Conservation (phyloP, 2,329 filamentous ascomycete species). For the Penicillium oxalicum region DNA sequence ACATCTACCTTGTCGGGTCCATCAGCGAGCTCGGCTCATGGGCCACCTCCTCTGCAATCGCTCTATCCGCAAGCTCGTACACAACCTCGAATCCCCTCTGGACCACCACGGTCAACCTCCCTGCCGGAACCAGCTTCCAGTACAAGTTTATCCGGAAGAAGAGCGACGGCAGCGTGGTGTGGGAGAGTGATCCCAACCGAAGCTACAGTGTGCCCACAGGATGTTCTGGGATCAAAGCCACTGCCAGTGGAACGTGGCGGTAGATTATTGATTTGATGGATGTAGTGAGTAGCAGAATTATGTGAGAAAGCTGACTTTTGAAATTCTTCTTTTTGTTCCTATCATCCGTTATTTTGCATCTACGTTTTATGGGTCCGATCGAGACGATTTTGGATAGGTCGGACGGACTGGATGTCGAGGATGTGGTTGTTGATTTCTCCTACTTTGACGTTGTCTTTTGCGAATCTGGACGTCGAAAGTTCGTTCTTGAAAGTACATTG, state of each 20-base stretch:
- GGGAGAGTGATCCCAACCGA: constrained; percentile 56
- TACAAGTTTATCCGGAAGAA: constrained; percentile 65
- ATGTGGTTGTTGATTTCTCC: too few relatives aligned
- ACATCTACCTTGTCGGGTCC: constrained; percentile 60
- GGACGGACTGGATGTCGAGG: too few relatives aligned
- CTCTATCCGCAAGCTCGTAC: constrained; percentile 56
- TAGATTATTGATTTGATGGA: neutral
- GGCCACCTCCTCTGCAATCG: constrained; percentile 50
- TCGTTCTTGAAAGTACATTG: too few relatives aligned
- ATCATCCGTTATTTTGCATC: too few relatives aligned
- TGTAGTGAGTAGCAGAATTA: neutral
- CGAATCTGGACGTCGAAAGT: too few relatives aligned
- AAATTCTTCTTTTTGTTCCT: too few relatives aligned
- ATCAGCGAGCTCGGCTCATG: constrained; percentile 57
- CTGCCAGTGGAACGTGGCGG: neutral
- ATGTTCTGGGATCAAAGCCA: neutral
- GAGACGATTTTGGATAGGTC: too few relatives aligned
- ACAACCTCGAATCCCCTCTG: constrained; percentile 56
- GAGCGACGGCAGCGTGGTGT: constrained; percentile 50
- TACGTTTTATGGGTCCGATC: too few relatives aligned
- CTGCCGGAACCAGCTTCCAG: constrained; percentile 51
- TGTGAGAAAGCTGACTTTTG: too few relatives aligned
- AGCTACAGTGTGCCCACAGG: constrained; percentile 36
- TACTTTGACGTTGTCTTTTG: too few relatives aligned
- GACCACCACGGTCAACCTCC: constrained; percentile 51